phyloP scores from a whole-genome alignment of 108 stramenopile genomes.

The Parietichytrium sp. region DNA sequence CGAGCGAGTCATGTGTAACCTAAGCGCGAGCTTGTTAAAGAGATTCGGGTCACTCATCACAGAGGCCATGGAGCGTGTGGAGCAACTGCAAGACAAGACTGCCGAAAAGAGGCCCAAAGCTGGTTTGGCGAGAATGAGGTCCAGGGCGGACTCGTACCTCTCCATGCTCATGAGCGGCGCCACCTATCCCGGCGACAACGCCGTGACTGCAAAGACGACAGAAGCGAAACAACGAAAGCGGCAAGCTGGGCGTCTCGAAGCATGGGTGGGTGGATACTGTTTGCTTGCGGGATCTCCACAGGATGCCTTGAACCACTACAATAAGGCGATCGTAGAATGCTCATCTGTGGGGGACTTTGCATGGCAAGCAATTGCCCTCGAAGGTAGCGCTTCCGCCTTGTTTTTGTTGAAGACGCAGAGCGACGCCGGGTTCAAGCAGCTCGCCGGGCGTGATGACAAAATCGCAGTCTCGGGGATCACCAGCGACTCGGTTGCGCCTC shows the following conservation, averaged over 20 bases:
- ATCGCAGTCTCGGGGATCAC: too few species aligned
- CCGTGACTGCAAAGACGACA: background rate
- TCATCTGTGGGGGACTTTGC: background rate
- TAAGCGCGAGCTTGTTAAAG: background rate
- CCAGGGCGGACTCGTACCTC: constrained; percentile 17
- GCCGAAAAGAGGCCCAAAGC: background rate
- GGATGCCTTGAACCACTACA: background rate
- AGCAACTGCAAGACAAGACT: background rate
- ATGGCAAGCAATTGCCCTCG: constrained; percentile 23
- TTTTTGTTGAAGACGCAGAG: background rate
- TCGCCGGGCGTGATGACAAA: too few species aligned
- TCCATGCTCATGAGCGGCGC: constrained; percentile 16
- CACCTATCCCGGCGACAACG: background rate
- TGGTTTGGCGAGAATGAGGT: too few species aligned
- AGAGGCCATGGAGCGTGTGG: background rate
- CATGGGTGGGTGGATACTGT: background rate
- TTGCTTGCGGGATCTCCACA: constrained; percentile 30
- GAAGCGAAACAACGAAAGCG: background rate
- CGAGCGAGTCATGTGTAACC: constrained; percentile 13
- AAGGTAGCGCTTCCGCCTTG: constrained; percentile 21
- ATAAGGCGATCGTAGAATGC: background rate
- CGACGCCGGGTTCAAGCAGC: background rate
- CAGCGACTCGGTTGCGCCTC: too few species aligned
- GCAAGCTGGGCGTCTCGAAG: background rate
- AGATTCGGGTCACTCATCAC: background rate